Evolutionary conservation across 2,329 filamentous ascomycete species (phyloP).

Genomic region (Huntiella abstrusa): DNA sequence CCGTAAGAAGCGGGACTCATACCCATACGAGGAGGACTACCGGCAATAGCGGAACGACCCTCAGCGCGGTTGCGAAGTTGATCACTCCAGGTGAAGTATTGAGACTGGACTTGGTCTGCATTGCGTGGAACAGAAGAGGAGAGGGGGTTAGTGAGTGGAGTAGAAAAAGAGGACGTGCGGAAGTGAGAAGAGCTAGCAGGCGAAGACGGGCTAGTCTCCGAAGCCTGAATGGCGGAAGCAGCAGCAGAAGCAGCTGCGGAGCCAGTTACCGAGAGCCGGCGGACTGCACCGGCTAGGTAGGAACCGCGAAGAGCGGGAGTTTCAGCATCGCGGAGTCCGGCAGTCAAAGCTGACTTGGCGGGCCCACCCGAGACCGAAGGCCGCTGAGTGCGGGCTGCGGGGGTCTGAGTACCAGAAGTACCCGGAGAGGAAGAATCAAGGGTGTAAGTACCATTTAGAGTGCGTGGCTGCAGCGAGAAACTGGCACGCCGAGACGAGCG

Average conservation of each 20-base stretch:
- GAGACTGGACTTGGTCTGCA: slow-evolving; percentile 43
- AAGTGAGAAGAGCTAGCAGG: neutral
- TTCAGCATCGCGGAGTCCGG: neutral
- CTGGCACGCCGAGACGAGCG: slow-evolving; percentile 8
- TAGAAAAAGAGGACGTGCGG: slow-evolving; percentile 1
- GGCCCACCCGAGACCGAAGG: neutral
- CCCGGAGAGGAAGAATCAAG: neutral
- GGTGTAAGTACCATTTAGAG: slow-evolving; percentile 8
- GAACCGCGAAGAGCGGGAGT: neutral
- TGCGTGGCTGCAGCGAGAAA: slow-evolving; percentile 7
- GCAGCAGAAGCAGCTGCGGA: slow-evolving; percentile 5
- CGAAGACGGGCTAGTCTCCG: neutral
- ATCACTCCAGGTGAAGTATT: slow-evolving; percentile 90
- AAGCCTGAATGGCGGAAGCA: neutral
- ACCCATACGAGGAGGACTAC: slow-evolving; percentile 5
- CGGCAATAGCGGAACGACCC: slow-evolving; percentile 8
- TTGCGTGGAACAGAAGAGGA: slow-evolving; percentile 4
- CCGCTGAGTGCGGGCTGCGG: neutral
- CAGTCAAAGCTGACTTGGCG: slow-evolving; percentile 7
- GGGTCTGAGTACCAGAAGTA: neutral
- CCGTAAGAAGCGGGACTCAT: slow-evolving; percentile 1
- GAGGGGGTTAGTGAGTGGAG: slow-evolving; percentile 1
- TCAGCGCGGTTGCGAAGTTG: slow-evolving; percentile 77
- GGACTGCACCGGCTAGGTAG: slow-evolving; percentile 9
- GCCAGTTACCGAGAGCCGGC: slow-evolving; percentile 6